Conservation (phyloP, 345 rosid genomes). For the Ailanthus altissimus region DNA sequence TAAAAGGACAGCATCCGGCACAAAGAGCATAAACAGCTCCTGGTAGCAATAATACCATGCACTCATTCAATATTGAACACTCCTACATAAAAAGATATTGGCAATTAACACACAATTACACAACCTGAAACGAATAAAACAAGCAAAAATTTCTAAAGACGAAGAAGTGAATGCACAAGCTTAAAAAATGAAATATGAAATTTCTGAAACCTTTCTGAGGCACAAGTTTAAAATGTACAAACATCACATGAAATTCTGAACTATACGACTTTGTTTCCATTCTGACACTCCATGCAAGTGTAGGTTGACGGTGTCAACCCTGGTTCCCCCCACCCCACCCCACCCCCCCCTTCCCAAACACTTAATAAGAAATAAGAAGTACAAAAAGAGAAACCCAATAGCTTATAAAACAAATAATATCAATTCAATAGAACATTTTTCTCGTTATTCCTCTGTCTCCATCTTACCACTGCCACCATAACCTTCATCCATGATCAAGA, state of each 20-base stretch:
- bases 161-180: conserved; percentile 4
- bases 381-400: not conserved
- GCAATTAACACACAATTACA: not conserved
- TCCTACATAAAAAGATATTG: conserved; percentile 49
- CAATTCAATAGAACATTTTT: not conserved
- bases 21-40: conserved; percentile 80
- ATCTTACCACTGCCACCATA: not conserved
- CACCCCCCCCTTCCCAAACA: too few relatives aligned
- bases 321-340: not conserved
- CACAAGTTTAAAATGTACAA: not conserved
- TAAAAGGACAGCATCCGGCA: conserved; percentile 65
- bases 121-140: conserved; percentile 10
- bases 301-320: not conserved
- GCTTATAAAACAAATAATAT: not conserved
- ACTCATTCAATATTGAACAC: conserved; percentile 48
- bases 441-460: not conserved
- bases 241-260: not conserved
- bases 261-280: not conserved
- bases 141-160: conserved; percentile 8
- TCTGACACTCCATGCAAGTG: not conserved
- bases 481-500: not conserved
- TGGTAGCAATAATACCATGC: conserved; percentile 60
- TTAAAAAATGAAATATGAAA: not conserved
- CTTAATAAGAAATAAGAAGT: not conserved
- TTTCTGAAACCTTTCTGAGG: not conserved